Conservation (phyloP, 306 rosid species). For the Argentina anserina region DNA sequence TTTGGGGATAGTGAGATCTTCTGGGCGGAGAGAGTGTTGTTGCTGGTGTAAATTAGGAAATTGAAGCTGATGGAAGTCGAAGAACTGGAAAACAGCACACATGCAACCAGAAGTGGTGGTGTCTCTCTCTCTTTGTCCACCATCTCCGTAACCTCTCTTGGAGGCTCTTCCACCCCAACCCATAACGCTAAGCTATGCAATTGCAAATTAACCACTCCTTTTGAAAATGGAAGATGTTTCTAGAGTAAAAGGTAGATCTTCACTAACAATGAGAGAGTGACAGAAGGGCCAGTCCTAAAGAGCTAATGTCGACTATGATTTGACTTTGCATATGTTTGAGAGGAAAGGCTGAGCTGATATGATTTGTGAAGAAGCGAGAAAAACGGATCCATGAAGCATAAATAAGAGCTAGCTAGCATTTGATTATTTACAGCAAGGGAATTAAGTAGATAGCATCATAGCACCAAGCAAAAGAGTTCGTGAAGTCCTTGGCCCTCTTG, state of each 20-base stretch:
- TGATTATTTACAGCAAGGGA: constrained; percentile 52
- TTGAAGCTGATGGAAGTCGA: constrained; percentile 70
- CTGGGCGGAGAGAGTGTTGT: constrained; percentile 13
- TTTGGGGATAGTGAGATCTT: constrained; percentile 38
- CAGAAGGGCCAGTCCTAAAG: neutral
- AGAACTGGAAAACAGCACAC: constrained; percentile 73
- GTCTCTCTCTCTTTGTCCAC: constrained; percentile 20
- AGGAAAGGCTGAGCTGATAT: constrained; percentile 17
- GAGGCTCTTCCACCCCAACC: constrained; percentile 54
- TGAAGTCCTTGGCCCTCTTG: neutral
- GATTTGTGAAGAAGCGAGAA: constrained; percentile 48
- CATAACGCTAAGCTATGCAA: constrained; percentile 29
- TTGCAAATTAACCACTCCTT: too few species aligned
- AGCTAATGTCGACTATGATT: neutral
- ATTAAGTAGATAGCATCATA: neutral
- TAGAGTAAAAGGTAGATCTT: neutral
- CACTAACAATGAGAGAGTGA: neutral
- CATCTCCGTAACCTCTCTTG: constrained; percentile 36
- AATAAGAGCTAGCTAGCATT: constrained; percentile 20
- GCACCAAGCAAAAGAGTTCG: neutral
- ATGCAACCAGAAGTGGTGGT: constrained; percentile 69
- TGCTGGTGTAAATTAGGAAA: constrained; percentile 34
- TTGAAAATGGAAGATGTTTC: neutral
- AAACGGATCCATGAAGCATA: constrained; percentile 70
- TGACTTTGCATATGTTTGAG: neutral